Conservation (phyloP, 1,284 basidiomycete genomes). For the Naganishia albida region DNA sequence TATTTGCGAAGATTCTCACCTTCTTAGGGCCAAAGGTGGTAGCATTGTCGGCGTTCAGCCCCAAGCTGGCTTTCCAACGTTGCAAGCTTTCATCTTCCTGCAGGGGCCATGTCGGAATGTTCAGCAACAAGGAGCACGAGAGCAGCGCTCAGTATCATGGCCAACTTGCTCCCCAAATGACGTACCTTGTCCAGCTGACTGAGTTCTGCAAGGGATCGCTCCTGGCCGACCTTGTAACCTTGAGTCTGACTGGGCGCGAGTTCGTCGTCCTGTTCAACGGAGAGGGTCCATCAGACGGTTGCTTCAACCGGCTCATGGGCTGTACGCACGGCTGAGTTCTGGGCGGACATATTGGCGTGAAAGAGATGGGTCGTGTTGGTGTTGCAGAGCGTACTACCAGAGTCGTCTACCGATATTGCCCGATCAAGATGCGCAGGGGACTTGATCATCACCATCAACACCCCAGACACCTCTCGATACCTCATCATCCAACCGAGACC, state of each 20-base stretch:
- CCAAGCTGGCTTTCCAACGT: slow-evolving; percentile 61
- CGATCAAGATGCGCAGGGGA: not conserved
- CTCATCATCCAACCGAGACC: too few species aligned
- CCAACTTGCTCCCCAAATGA: not conserved
- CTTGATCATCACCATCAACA: too few species aligned
- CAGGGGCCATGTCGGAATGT: not conserved
- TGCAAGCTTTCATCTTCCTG: slow-evolving; percentile 61
- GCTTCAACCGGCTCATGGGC: not conserved
- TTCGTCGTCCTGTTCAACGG: slow-evolving; percentile 13
- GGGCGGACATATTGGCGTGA: slow-evolving; percentile 9
- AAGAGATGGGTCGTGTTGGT: not conserved
- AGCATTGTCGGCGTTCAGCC: slow-evolving; percentile 50
- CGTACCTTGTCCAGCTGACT: slow-evolving; percentile 53
- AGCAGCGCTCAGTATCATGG: too few species aligned
- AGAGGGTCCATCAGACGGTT: not conserved
- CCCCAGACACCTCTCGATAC: too few species aligned
- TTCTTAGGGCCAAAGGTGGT: slow-evolving; percentile 46
- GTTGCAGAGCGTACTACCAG: not conserved
- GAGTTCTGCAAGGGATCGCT: slow-evolving; percentile 59
- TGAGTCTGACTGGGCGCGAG: slow-evolving; percentile 41
- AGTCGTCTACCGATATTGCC: not conserved
- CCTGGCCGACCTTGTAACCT: slow-evolving; percentile 54
- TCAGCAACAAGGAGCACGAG: not conserved
- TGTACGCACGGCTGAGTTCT: not conserved
- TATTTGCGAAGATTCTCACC: slow-evolving; percentile 32